A percentile compares a stretch with the other conserved stretches of the same genome.
phyloP scores from a whole-genome alignment of 768 basidiomycete genomes.

The Hericium erinaceus region DNA sequence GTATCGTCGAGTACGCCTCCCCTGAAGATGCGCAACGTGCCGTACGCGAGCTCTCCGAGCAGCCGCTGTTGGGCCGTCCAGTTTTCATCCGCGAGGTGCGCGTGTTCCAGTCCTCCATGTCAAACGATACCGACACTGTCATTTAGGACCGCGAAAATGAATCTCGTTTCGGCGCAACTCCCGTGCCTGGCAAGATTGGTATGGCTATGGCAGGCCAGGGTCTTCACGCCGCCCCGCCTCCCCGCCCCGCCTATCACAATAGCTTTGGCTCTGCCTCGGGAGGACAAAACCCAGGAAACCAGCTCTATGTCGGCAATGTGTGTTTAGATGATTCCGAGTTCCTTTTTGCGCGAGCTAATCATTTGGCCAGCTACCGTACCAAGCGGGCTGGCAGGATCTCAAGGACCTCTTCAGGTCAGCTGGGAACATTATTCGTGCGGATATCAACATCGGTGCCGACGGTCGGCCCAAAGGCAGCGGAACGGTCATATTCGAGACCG shows the following conservation, averaged over 20 bases:
- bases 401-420: slow-evolving; percentile 96
- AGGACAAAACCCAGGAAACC: slow-evolving; percentile 78
- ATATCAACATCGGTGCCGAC: slow-evolving; percentile 89
- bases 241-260: slow-evolving; percentile 76
- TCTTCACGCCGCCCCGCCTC: slow-evolving; percentile 67
- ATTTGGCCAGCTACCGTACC: slow-evolving; percentile 68
- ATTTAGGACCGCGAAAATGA: slow-evolving; percentile 90
- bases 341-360: not conserved
- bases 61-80: slow-evolving; percentile 82
- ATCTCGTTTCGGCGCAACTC: slow-evolving; percentile 90
- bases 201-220: slow-evolving; percentile 95
- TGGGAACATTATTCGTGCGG: slow-evolving; percentile 91
- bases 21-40: slow-evolving; percentile 84
- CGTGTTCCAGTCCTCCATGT: slow-evolving; percentile 2
- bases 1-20: slow-evolving; percentile 93
- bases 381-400: slow-evolving; percentile 98
- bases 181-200: slow-evolving; percentile 92
- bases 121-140: not conserved
- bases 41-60: slow-evolving; percentile 85
- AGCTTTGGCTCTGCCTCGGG: slow-evolving; percentile 45
- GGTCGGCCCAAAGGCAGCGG: slow-evolving; percentile 94
- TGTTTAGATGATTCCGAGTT: slow-evolving; percentile 17
- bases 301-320: slow-evolving; percentile 89
- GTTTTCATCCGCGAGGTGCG: slow-evolving; percentile 94
- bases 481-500: slow-evolving; percentile 91